Conservation (phyloP, 306 rosid species). For the Begonia peltatifolia region DNA sequence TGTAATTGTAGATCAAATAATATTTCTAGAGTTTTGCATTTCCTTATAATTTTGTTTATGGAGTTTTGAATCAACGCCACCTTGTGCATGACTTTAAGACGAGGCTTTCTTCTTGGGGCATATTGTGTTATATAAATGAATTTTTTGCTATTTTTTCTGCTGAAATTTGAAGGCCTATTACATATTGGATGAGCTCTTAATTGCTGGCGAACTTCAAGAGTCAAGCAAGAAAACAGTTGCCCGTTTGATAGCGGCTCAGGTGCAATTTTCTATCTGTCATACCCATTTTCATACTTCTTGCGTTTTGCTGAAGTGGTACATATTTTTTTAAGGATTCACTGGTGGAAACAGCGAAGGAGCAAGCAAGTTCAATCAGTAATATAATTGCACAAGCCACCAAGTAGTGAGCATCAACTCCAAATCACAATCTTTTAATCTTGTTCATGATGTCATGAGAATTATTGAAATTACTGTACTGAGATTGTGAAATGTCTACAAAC, state of each 20-base stretch:
- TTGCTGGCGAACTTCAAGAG: constrained; percentile 96
- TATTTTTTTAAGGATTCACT: constrained; percentile 53
- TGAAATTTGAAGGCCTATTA: constrained; percentile 54
- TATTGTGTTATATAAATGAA: too few species aligned
- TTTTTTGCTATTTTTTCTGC: neutral
- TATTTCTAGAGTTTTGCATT: too few species aligned
- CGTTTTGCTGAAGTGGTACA: constrained; percentile 5
- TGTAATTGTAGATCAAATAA: too few species aligned
- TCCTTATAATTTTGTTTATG: too few species aligned
- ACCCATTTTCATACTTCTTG: constrained; percentile 2
- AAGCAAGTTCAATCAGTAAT: constrained; percentile 72
- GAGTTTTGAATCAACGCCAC: too few species aligned
- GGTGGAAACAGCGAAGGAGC: constrained; percentile 94
- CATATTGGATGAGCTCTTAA: constrained; percentile 75
- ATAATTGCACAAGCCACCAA: constrained; percentile 79
- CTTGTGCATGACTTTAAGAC: too few species aligned
- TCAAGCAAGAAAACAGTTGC: constrained; percentile 91
- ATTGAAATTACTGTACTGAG: too few species aligned
- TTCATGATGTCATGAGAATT: too few species aligned
- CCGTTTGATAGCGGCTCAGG: constrained; percentile 93
- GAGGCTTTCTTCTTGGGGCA: too few species aligned
- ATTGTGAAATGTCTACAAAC: too few species aligned
- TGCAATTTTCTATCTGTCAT: constrained; percentile 9
- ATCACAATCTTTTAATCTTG: too few species aligned
- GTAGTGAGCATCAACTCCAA: constrained; percentile 7